These are phyloP conservation scores for Laetiporus sulphureus DNA, from an alignment of 1,284 basidiomycete genomes.

Conservation along the genomic window DNA sequence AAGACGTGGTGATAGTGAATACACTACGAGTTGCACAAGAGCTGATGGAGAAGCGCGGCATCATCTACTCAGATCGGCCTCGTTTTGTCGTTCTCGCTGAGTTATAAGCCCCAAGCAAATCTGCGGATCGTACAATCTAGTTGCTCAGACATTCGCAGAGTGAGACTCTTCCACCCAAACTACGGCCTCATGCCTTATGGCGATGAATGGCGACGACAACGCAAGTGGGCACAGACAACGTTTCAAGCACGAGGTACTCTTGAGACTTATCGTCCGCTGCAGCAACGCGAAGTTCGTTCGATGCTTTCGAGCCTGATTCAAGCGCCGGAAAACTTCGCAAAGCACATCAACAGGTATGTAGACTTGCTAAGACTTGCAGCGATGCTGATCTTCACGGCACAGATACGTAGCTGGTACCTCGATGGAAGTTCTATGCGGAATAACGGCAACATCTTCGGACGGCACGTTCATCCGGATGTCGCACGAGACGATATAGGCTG, in stretches of 20 bases:
- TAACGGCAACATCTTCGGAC: constrained; percentile 8
- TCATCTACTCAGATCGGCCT: constrained; percentile 18
- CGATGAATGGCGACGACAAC: background rate
- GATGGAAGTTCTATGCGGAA: constrained; percentile 18
- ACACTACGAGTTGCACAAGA: constrained; percentile 14
- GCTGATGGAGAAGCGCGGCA: constrained; percentile 17
- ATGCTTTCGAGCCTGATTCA: constrained; percentile 18
- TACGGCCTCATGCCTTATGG: constrained; percentile 17
- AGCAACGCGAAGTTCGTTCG: background rate
- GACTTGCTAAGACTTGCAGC: background rate
- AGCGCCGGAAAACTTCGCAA: constrained; percentile 17
- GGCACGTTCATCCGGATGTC: constrained; percentile 15
- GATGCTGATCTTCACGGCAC: background rate
- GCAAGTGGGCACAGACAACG: background rate
- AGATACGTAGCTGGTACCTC: constrained; percentile 17
- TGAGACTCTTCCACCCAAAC: constrained; percentile 13
- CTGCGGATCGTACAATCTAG: background rate
- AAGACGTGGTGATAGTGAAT: constrained; percentile 14
- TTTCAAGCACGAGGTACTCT: background rate
- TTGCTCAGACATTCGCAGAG: background rate
- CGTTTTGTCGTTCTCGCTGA: constrained; percentile 13
- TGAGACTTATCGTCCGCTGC: background rate
- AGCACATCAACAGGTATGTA: constrained; percentile 20
- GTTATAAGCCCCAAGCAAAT: constrained; percentile 6
- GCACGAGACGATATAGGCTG: constrained; percentile 12